These are phyloP conservation scores for Medicago truncatula DNA, from an alignment of 306 rosid genomes.

Conservation along the genomic window DNA sequence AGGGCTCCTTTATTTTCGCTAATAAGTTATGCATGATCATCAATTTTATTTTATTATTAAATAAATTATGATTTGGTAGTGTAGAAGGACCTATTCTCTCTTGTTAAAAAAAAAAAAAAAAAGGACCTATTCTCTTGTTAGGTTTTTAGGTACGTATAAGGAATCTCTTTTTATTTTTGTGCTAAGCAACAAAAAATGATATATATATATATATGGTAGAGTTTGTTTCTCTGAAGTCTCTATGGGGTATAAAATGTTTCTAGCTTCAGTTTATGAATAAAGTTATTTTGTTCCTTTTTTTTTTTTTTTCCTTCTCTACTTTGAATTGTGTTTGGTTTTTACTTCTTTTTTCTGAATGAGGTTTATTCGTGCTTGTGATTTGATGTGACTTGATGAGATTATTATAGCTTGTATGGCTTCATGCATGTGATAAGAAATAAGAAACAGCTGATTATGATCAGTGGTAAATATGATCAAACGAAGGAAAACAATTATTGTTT, in stretches of 20 bases:
- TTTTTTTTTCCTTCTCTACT: too few relatives aligned
- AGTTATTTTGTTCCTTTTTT: too few relatives aligned
- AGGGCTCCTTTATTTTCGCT: not conserved
- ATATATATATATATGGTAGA: too few relatives aligned
- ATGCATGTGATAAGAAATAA: not conserved
- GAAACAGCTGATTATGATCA: too few relatives aligned
- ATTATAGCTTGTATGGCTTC: not conserved
- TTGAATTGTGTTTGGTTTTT: not conserved
- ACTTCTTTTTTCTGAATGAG: too few relatives aligned
- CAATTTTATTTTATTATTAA: not conserved
- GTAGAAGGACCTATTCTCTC: not conserved
- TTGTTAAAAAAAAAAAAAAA: too few relatives aligned
- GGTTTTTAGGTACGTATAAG: too few relatives aligned
- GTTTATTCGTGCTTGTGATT: not conserved
- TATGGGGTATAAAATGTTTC: not conserved
- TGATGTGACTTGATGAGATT: not conserved
- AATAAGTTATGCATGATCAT: not conserved
- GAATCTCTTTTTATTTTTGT: too few relatives aligned
- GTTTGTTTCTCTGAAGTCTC: not conserved
- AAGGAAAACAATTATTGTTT: too few relatives aligned
- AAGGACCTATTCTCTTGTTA: not conserved
- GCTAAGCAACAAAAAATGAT: too few relatives aligned
- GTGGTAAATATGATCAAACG: not conserved
- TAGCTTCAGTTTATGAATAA: not conserved
- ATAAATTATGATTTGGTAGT: not conserved